Evolutionary conservation across 2,329 filamentous ascomycete genomes (phyloP), one percentile per base, ranked within the genome.

Genomic region (Hypoxylon sp.): DNA sequence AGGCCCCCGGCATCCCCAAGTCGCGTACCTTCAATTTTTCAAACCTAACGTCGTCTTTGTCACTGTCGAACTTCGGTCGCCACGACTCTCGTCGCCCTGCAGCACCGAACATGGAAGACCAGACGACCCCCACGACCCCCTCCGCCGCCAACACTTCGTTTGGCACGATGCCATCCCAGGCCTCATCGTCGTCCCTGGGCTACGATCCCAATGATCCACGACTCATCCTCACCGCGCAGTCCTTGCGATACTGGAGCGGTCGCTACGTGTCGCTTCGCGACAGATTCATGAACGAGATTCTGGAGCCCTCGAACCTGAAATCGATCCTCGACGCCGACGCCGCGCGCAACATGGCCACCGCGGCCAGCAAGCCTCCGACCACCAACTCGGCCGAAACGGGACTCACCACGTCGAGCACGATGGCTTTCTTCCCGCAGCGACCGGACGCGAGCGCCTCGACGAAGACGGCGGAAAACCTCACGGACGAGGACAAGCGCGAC

Each of bases 201-300:
- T 22, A 44, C 6, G 17, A 33, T n/a, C 2, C 17, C 14, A 48
- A 42, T 10, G 17, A 31, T 11, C 24, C 50, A 14, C 47, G 57
- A 8, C n/a, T 52, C 8, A 35, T 88, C 13, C 75, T 76, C 55
- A 78, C 75, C 0, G 81, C 84, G 1, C 83, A 86, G 72, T 78
- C 83, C 5, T 82, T 83, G 1, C 77, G 81, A 2, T 91, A 90
- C 76, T 92, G 90, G 90, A 81, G 83, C 10, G 90, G 90, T 17
- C 86, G 90, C 42, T 90, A 91, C 74, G 79, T 84, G 55, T 79
- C 86, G 1, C 77, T 90, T 0, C 82, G 86, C 55, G 88, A 91
- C 77, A 83, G 82, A n/a, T 83, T 85, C 69, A 81, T 81, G 59
- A 82, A 79, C 64, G 83, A 86, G 70, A 72, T 75, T 24, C 75